Conservation (phyloP, 768 basidiomycete genomes). For the Xerocomellus intermedius region DNA sequence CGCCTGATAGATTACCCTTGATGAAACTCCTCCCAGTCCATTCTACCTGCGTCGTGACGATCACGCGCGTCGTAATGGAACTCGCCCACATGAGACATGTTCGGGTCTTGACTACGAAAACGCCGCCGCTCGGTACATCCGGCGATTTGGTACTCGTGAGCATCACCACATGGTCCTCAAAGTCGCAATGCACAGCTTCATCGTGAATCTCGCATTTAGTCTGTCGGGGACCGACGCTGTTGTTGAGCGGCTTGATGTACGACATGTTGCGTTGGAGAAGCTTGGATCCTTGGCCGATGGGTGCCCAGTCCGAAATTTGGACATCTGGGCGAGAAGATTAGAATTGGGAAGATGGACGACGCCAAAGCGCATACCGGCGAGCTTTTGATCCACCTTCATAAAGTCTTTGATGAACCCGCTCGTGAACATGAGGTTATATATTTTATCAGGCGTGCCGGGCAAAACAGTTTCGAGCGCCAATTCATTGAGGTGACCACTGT, state of each 20-base stretch:
- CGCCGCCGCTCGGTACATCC: constrained; percentile 91
- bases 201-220: constrained; percentile 96
- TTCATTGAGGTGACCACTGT: constrained; percentile 69
- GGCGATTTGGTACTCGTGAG: constrained; percentile 90
- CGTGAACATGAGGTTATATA: constrained; percentile 94
- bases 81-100: constrained; percentile 97
- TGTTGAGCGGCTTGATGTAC: constrained; percentile 92
- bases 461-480: constrained; percentile 73
- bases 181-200: constrained; percentile 76
- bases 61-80: constrained; percentile 66
- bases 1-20: constrained; percentile 54
- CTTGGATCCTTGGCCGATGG: constrained; percentile 56
- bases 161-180: constrained; percentile 78
- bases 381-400: constrained; percentile 83
- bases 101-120: constrained; percentile 90
- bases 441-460: constrained; percentile 91
- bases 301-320: constrained; percentile 94
- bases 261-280: constrained; percentile 87
- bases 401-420: constrained; percentile 96
- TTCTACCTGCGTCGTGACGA: constrained; percentile 90
- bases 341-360: neutral
- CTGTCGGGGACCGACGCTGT: constrained; percentile 86
- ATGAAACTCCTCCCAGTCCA: constrained; percentile 98
- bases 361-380: constrained; percentile 59
- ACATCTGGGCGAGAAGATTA: constrained; percentile 56